These are phyloP conservation scores for Hevea brasiliensis DNA, from an alignment of 345 rosid species.

Conservation along the genomic window DNA sequence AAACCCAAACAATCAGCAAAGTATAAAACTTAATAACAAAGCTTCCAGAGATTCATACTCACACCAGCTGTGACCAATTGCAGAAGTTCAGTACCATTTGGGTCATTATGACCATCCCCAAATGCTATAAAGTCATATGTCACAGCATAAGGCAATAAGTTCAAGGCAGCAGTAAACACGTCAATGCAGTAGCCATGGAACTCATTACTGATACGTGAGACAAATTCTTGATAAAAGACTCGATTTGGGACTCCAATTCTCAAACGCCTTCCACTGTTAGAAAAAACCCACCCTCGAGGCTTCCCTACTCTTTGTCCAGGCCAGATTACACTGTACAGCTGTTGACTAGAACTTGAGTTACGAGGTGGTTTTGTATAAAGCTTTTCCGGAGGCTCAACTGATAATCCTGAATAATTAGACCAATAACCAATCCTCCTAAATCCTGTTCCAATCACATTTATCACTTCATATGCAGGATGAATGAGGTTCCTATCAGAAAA, in stretches of 20 bases:
- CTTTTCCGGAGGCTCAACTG: slow-evolving; percentile 47
- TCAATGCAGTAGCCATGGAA: slow-evolving; percentile 85
- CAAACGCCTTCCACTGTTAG: slow-evolving; percentile 69
- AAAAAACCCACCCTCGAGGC: slow-evolving; percentile 94
- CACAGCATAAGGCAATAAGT: slow-evolving; percentile 77
- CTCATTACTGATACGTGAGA: slow-evolving; percentile 46
- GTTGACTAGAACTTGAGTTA: slow-evolving; percentile 43
- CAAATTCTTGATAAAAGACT: slow-evolving; percentile 55
- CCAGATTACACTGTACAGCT: slow-evolving; percentile 54
- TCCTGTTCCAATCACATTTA: slow-evolving; percentile 72
- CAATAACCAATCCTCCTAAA: slow-evolving; percentile 70
- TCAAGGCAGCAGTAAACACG: slow-evolving; percentile 70
- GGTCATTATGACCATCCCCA: slow-evolving; percentile 33
- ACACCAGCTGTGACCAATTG: slow-evolving; percentile 26
- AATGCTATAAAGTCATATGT: slow-evolving; percentile 61
- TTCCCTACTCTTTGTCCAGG: slow-evolving; percentile 57
- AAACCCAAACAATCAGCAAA: neutral
- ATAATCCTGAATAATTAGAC: slow-evolving; percentile 66
- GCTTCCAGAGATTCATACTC: neutral
- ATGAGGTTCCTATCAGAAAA: slow-evolving; percentile 57
- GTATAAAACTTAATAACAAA: neutral
- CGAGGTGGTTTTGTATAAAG: slow-evolving; percentile 37
- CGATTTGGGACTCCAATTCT: slow-evolving; percentile 70
- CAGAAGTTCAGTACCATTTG: slow-evolving; percentile 25
- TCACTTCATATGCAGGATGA: no score